Evolutionary conservation across 1,284 basidiomycete genomes (phyloP), one percentile per base, ranked within the genome.

Genomic region (Cryptococcus wingfieldii): DNA sequence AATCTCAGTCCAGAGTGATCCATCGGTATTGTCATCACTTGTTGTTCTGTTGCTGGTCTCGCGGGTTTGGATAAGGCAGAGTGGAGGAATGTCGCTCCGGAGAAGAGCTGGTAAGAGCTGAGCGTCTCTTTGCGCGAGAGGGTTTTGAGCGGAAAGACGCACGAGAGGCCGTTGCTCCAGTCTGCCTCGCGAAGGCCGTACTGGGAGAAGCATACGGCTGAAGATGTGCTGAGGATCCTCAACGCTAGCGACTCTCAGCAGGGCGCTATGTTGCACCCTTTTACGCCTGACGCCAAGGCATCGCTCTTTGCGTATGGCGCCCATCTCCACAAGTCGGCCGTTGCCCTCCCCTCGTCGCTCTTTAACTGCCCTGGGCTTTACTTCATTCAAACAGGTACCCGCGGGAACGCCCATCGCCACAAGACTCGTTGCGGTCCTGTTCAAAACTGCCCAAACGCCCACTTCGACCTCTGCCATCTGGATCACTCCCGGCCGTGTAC

Each of bases 191-290:
- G 79, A 31, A 59, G 67, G 51, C 69, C 69, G 16, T 62, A 72
- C 54, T 68, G 68, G 38, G 55, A 31, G 12, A 51, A 56, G 7
- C 70, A 79, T 52, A 72, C 71, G 6, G 78, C 79, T 5, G 69
- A 71, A 34, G 70, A 75, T 23, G 63, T 77, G 45, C 60, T 70
- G 0, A 68, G 75, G 16, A 70, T 77, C 50, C 67, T 80, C 51
- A 67, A 71, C 55, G 71, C 75, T 41, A 73, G 71, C 44, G 79
- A 80, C 59, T 77, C 76, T 42, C 79, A 80, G 57, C 79, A 79
- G 1, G 79, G 79, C 3, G 72, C 78, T 12, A 75, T 77, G 42
- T 62, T 78, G 16, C 60, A 66, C 39, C 65, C 76, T 23, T 63
- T 76, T n/a, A 63, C 47, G 39, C 53, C 34, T 25, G 66, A 66